Base-by-base conservation (phyloP, 2,329 filamentous ascomycete genomes). In the Epichloe scottii region DNA sequence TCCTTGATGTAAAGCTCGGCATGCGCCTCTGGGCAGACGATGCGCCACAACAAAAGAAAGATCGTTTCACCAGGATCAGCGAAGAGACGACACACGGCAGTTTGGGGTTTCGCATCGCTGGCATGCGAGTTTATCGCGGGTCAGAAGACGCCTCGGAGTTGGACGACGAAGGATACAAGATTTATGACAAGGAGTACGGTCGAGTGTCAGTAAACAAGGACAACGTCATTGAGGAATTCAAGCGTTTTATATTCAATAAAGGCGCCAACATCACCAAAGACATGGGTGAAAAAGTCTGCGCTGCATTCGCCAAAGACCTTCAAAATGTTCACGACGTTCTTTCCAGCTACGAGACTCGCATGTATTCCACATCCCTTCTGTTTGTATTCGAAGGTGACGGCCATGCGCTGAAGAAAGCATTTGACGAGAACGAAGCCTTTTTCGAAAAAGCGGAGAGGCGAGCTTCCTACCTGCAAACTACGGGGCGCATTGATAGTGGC, bases 1-100 rank as follows among this genome's bases (percentile, higher is more conserved):
- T 98, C 7, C 73, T 98, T 52, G 93, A 98, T 63, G 79, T 95
- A 57, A 98, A 98, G 71, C 79, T 98, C 19, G 93, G 93, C 42
- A 77, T 82, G 47, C 79, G 87, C 34, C 71, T 98, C 5, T 97
- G 89, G 85, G 91, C 87, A 14, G 87, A 95, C 53, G 74, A 82
- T 55, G 81, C 81, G 23, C 74, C 77, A 0, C 58, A 65, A 26
- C 72, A 80, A 60, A 84, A 84, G 69, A 76, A 77, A 59, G 62
- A 67, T 37, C 74, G 79, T 33, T 82, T 84, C 59, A 74, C 81
- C 57, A 73, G 78, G 62, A 79, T 84, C 52, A 71, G 73, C 34
- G 64, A 67, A 30, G 70, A 75, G 59, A 84, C 81, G 4, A 84
- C 81, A 10, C 81, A 83, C 56, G 72, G 71, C 35, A 72, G 73